These are phyloP conservation scores for Tetrahymena malaccensis DNA, from an alignment of 73 alveolate species.

Conservation along the genomic window DNA sequence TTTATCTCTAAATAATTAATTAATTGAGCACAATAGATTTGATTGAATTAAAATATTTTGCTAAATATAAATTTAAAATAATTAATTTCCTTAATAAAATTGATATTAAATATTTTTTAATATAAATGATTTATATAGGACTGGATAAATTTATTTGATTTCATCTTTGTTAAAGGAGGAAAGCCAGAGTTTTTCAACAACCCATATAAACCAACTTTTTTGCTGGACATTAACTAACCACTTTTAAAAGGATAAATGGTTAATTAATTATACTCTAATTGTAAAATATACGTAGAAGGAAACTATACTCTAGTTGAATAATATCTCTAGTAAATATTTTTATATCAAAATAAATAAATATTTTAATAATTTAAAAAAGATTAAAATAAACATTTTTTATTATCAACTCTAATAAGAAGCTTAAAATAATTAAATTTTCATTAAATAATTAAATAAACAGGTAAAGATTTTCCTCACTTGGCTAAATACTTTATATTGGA, in stretches of 20 bases:
- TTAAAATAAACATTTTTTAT: too few relatives aligned
- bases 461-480: neutral
- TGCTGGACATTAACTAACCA: neutral
- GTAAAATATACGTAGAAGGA: neutral
- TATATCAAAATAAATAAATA: too few relatives aligned
- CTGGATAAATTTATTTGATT: neutral
- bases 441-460: neutral
- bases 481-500: neutral
- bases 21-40: too few relatives aligned
- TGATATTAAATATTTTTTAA: too few relatives aligned
- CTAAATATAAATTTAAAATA: too few relatives aligned
- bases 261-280: neutral
- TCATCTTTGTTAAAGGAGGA: neutral
- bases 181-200: neutral
- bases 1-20: too few relatives aligned
- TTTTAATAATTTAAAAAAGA: too few relatives aligned
- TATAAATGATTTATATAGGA: too few relatives aligned
- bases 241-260: neutral
- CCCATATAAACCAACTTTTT: neutral
- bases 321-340: neutral
- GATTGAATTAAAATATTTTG: too few relatives aligned
- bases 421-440: too few relatives aligned
- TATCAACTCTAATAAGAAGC: too few relatives aligned
- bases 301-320: neutral
- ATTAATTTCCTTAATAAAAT: too few relatives aligned